phyloP scores from a whole-genome alignment of 2,329 filamentous ascomycete species.

The Epicoccum nigrum region DNA sequence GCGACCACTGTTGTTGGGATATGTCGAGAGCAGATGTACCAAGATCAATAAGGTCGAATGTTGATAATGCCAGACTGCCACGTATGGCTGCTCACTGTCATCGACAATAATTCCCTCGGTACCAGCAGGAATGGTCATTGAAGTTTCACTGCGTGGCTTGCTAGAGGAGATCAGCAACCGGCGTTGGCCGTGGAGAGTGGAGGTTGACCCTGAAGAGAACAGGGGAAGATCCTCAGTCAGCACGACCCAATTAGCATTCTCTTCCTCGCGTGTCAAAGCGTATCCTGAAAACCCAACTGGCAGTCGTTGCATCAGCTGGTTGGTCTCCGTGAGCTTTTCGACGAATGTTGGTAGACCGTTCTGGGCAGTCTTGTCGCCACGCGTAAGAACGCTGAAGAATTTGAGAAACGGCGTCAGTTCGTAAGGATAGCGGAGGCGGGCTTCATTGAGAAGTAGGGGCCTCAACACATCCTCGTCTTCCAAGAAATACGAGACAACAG shows the following conservation, averaged over 20 bases:
- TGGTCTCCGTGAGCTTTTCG: slow-evolving; percentile 70
- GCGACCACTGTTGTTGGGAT: slow-evolving; percentile 61
- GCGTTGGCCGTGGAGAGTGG: slow-evolving; percentile 30
- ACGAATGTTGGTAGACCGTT: slow-evolving; percentile 60
- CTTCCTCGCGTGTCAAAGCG: slow-evolving; percentile 80
- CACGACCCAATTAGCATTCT: slow-evolving; percentile 79
- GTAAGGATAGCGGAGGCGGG: slow-evolving; percentile 81
- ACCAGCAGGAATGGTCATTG: slow-evolving; percentile 69
- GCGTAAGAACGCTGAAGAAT: slow-evolving; percentile 69
- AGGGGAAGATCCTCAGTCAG: slow-evolving; percentile 69
- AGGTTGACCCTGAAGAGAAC: slow-evolving; percentile 52
- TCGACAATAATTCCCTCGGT: slow-evolving; percentile 75
- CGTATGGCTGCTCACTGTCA: slow-evolving; percentile 72
- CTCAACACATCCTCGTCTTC: slow-evolving; percentile 62
- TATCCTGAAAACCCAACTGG: slow-evolving; percentile 75
- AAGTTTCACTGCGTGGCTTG: slow-evolving; percentile 31
- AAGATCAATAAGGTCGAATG: slow-evolving; percentile 83
- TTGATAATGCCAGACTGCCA: slow-evolving; percentile 73
- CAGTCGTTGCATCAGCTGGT: slow-evolving; percentile 78
- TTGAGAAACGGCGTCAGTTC: slow-evolving; percentile 81
- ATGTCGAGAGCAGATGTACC: slow-evolving; percentile 75
- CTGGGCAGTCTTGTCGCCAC: slow-evolving; percentile 52
- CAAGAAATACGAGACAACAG: slow-evolving; percentile 60
- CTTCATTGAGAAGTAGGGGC: slow-evolving; percentile 66
- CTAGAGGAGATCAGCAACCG: slow-evolving; percentile 29